phyloP scores from a whole-genome alignment of 306 rosid species.

The Mimosa bimucronata region DNA sequence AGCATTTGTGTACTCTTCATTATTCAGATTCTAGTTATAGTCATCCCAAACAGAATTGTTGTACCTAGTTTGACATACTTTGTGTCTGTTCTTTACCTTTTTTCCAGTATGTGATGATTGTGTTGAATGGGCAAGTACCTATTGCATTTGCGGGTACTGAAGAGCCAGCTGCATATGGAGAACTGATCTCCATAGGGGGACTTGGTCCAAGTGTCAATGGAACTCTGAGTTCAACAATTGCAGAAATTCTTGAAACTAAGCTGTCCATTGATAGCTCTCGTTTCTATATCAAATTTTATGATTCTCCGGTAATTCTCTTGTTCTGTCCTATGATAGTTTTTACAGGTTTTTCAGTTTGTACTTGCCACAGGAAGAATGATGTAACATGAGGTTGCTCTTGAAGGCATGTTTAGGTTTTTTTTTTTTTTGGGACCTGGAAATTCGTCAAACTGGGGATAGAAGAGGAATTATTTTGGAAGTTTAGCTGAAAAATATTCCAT shows the following conservation, averaged over 20 bases:
- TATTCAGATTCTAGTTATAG: not conserved
- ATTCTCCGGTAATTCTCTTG: slow-evolving; percentile 58
- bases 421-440: not conserved
- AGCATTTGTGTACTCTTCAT: not conserved
- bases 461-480: not conserved
- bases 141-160: slow-evolving; percentile 87
- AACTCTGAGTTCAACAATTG: slow-evolving; percentile 86
- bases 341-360: not conserved
- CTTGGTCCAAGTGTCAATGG: slow-evolving; percentile 81
- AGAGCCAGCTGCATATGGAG: slow-evolving; percentile 95
- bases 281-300: slow-evolving; percentile 88
- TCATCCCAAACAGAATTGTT: not conserved
- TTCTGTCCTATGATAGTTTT: slow-evolving; percentile 5
- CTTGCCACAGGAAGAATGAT: not conserved
- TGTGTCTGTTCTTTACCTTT: slow-evolving; percentile 28
- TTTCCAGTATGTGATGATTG: slow-evolving; percentile 87
- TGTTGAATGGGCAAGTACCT: slow-evolving; percentile 83
- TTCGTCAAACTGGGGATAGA: not conserved
- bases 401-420: not conserved
- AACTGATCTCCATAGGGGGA: slow-evolving; percentile 88
- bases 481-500: not conserved
- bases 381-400: not conserved
- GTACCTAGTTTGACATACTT: not conserved
- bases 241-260: slow-evolving; percentile 87
- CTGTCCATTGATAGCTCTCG: slow-evolving; percentile 80